These are phyloP conservation scores for Takashimella koratensis DNA, from an alignment of 1,284 basidiomycete genomes.

Conservation along the genomic window DNA sequence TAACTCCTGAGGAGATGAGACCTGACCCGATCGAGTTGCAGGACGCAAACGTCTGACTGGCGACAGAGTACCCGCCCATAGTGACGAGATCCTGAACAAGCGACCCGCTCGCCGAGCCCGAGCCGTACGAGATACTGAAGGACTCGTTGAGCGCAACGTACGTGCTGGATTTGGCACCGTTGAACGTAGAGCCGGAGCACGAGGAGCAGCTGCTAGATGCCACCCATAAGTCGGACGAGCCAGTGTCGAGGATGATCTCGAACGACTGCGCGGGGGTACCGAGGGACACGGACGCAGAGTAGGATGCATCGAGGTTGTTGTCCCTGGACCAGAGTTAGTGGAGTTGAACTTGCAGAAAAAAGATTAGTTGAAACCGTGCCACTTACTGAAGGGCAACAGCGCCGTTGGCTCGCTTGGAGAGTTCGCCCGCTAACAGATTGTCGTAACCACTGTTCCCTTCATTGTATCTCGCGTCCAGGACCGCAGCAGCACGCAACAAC, in stretches of 20 bases:
- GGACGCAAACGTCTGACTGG: slow-evolving; percentile 62
- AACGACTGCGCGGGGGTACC: slow-evolving; percentile 54
- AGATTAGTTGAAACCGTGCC: not conserved
- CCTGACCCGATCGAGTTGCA: slow-evolving; percentile 40
- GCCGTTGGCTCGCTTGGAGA: slow-evolving; percentile 5
- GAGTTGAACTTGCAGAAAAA: too few species aligned
- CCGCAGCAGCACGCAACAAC: slow-evolving; percentile 34
- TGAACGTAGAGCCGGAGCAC: slow-evolving; percentile 16
- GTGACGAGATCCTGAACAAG: slow-evolving; percentile 70
- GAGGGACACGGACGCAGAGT: slow-evolving; percentile 41
- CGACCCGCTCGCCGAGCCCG: slow-evolving; percentile 66
- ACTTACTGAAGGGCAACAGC: slow-evolving; percentile 1
- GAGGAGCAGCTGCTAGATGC: slow-evolving; percentile 26
- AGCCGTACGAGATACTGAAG: slow-evolving; percentile 49
- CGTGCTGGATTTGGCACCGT: slow-evolving; percentile 12
- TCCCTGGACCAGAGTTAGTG: slow-evolving; percentile 15
- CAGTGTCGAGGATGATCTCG: slow-evolving; percentile 58
- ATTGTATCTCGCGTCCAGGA: slow-evolving; percentile 38
- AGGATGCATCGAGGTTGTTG: slow-evolving; percentile 46
- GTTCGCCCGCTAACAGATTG: slow-evolving; percentile 9
- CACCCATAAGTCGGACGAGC: slow-evolving; percentile 57
- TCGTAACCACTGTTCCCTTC: slow-evolving; percentile 22
- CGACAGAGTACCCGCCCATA: slow-evolving; percentile 74
- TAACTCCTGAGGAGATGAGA: slow-evolving; percentile 46
- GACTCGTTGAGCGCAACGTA: slow-evolving; percentile 21